Evolutionary conservation across 1,139 yeast genomes (phyloP), one percentile per base, ranked within the genome.

Genomic region (Geotrichum phurueaensis): DNA sequence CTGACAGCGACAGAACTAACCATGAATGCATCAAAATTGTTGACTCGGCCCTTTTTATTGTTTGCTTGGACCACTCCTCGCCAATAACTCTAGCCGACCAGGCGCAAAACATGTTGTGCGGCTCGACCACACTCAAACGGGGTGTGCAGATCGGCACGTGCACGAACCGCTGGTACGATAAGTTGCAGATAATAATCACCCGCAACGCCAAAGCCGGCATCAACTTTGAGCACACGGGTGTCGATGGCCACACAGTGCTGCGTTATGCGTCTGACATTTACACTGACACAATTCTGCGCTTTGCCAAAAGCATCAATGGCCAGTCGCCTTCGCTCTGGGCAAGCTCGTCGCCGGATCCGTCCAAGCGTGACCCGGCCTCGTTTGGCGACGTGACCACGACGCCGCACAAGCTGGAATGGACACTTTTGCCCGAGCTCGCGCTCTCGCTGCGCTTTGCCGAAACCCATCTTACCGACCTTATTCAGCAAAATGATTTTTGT

Each of bases 121-220:
- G 96, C 2, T 81, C 87, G 63, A 84, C 90, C n/a, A 82, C 81
- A 47, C 76, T 89, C 47, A 89, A 86, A 64, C 83, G 87, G 67
- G 96, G 96, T 69, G 84, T 89, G 58, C 97, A 91, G 75, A 87
- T 87, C 49, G 97, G 97, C 64, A 89, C 97, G 10, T 90, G 97
- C 75, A 88, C 96, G 48, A 91, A 91, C 73, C 80, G 97, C 72
- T 91, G 97, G 97, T 91, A 90, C 71, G 97, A 91, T 75, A 91
- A 91, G 75, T 77, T 91, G 65, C 97, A 91, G 74, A 80, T 91
- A 66, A 91, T 91, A 60, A 84, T 91, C 59, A 89, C 97, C n/a
- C 84, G 85, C 71, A 89, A 90, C 73, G 96, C 96, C 50, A 89
- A 89, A 73, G 96, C 96, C 1, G 97, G 97, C 47, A 86, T 91